Conservation (phyloP, 2,329 filamentous ascomycete genomes). For the Akanthomyces uredinophilus region DNA sequence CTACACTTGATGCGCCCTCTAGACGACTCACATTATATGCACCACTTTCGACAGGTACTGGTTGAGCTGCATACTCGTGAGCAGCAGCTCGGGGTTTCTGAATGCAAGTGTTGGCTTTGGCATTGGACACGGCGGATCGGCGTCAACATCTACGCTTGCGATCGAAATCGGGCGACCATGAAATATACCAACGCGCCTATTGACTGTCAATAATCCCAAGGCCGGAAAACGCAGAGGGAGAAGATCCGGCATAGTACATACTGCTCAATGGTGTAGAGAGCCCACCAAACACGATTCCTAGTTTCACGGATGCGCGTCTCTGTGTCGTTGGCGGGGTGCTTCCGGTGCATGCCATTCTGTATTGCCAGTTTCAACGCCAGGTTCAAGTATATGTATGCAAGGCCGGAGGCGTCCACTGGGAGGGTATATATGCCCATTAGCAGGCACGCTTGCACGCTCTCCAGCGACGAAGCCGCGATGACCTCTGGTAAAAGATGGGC, state of each 20-base stretch:
- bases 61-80: constrained; percentile 37
- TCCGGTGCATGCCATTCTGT: constrained; percentile 56
- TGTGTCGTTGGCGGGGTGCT: constrained; percentile 41
- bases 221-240: too few species aligned
- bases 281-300: constrained; percentile 54
- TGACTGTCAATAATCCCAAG: constrained; percentile 4
- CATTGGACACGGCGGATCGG: constrained; percentile 44
- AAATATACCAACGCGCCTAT: constrained; percentile 49
- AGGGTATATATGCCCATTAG: constrained; percentile 51
- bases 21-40: constrained; percentile 33
- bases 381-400: constrained; percentile 53
- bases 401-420: constrained; percentile 50
- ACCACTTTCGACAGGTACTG: constrained; percentile 30
- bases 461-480: constrained; percentile 50
- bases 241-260: constrained; percentile 22
- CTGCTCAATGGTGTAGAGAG: constrained; percentile 52
- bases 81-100: constrained; percentile 41
- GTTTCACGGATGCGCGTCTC: constrained; percentile 45
- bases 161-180: constrained; percentile 53
- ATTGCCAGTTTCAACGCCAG: constrained; percentile 53
- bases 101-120: constrained; percentile 35
- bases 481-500: constrained; percentile 51
- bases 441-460: constrained; percentile 54
- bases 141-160: constrained; percentile 47
- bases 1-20: background rate